Base-by-base conservation (phyloP, 352 stramenopile genomes). In the Plasmopara muralis region DNA sequence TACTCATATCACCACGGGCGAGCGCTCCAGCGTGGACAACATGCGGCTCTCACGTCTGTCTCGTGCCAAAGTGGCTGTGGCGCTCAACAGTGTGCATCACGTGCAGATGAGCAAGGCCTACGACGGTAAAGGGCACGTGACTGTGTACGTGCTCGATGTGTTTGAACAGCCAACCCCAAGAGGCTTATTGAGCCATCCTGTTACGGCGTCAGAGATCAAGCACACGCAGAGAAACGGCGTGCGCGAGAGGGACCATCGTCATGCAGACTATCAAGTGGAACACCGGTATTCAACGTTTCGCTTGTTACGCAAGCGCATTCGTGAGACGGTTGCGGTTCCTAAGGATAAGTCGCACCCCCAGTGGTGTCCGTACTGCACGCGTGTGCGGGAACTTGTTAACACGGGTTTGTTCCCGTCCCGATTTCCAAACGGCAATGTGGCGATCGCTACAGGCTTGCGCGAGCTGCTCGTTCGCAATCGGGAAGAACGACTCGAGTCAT, bases 271-370 rank as follows among this genome's bases (percentile, higher is more conserved):
- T 51, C 65, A 76, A 40, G 47, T 86, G 18, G 66, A 71, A 30
- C 67, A 83, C 44, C 74, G 73, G 50, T 86, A 79, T 53, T 86
- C 71, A 15, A 59, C 74, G 28, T 83, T 88, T 55, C 66, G 62
- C 2, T 45, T 38, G 38, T 50, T 89, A 35, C 77, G 77, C 14
- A 37, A 65, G n/a, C 53, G 56, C 3, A 46, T 89, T 9, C 45
- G 60, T 9, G 47, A 67, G 4, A 53, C 54, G 2, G 58, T 77
- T 10, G 50, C 52, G 5, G 50, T 33, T 12, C 38, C 48, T 9
- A 56, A 64, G 25, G 55, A 79, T 42, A 53, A 49, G 34, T 56
- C 67, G 46, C 77, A 87, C 41, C 16, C 52, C n/a, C 73, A 75
- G 48, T 87, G 73, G 71, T 89, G 78, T 58, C 45, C 49, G 9